Conservation (phyloP, 1,284 basidiomycete species). For the Pascua guehoae region DNA sequence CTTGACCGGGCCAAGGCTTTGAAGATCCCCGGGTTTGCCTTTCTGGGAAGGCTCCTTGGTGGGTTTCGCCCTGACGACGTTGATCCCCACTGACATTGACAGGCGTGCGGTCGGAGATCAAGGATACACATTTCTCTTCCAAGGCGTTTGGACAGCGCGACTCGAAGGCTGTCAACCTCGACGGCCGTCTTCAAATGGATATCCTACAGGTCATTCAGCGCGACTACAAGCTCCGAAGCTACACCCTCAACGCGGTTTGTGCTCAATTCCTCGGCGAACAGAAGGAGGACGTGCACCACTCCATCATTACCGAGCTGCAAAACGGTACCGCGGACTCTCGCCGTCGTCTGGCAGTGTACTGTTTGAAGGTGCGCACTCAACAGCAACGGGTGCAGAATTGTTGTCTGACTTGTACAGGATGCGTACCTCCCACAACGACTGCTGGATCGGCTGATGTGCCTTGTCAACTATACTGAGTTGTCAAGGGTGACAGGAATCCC, state of each 20-base stretch:
- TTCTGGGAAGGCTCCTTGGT: constrained; percentile 75
- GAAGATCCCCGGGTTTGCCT: constrained; percentile 67
- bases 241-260: constrained; percentile 92
- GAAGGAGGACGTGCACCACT: constrained; percentile 95
- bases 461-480: constrained; percentile 95
- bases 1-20: constrained; percentile 81
- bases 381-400: too few relatives aligned
- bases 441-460: constrained; percentile 95
- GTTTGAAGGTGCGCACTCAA: constrained; percentile 67
- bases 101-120: constrained; percentile 73
- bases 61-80: constrained; percentile 20
- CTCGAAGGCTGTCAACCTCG: constrained; percentile 83
- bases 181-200: constrained; percentile 88
- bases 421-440: constrained; percentile 91
- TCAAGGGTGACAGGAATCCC: constrained; percentile 95
- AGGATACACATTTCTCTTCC: constrained; percentile 91
- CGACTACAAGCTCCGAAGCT: constrained; percentile 90
- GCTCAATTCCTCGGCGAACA: constrained; percentile 93
- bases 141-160: constrained; percentile 93
- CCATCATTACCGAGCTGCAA: constrained; percentile 92
- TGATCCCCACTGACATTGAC: constrained; percentile 1
- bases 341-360: constrained; percentile 87
- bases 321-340: constrained; percentile 89
- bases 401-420: constrained; percentile 58
- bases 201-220: constrained; percentile 93